phyloP scores from a whole-genome alignment of 352 stramenopile species.

The Phytopythium aichiense region DNA sequence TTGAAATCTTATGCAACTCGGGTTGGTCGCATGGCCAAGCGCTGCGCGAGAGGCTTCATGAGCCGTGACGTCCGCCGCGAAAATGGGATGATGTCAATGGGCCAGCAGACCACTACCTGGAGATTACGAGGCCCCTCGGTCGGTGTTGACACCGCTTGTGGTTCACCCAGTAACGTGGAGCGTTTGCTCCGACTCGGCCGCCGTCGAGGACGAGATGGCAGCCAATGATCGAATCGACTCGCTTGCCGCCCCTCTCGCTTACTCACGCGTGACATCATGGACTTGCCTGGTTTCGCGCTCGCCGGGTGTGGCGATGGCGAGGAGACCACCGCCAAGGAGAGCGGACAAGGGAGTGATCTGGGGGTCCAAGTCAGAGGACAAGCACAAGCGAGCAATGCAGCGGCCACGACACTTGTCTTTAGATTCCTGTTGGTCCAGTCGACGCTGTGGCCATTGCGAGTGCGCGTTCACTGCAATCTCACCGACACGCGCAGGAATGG shows the following conservation, averaged over 20 bases:
- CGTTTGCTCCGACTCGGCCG: too few species aligned
- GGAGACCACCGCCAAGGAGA: background rate
- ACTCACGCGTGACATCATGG: background rate
- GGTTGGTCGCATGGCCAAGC: slow-evolving; percentile 19
- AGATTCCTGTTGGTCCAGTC: background rate
- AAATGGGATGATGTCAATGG: slow-evolving; percentile 25
- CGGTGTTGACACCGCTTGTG: background rate
- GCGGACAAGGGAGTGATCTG: background rate
- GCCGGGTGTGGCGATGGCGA: background rate
- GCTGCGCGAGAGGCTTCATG: background rate
- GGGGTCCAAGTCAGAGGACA: too few species aligned
- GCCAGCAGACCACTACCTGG: background rate
- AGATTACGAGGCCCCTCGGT: background rate
- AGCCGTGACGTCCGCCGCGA: slow-evolving; percentile 11
- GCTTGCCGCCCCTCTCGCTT: background rate
- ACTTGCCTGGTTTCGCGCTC: background rate
- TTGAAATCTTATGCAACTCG: background rate
- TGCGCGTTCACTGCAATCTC: slow-evolving; percentile 3
- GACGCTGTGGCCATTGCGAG: background rate
- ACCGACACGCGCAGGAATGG: background rate
- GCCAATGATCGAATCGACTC: background rate
- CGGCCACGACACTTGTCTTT: background rate
- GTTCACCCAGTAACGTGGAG: background rate
- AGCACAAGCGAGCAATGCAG: background rate
- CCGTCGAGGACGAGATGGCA: too few species aligned